These are phyloP conservation scores for Platismatia glauca DNA, from an alignment of 495 filamentous ascomycete species.

Conservation along the genomic window DNA sequence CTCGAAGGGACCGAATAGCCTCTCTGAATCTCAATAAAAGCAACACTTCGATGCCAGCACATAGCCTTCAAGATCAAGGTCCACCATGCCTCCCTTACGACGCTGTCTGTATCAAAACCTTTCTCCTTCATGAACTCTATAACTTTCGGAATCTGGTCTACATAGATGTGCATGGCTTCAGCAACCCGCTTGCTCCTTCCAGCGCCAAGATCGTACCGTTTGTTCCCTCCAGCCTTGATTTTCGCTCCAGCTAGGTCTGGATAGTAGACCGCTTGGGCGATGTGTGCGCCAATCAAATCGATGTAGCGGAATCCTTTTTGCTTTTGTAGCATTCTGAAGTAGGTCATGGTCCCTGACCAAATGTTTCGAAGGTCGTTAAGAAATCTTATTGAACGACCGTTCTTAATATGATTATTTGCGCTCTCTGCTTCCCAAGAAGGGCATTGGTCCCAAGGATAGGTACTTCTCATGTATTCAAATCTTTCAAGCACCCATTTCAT, in stretches of 20 bases:
- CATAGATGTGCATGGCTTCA: conserved; percentile 11
- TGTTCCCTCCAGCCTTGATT: not conserved
- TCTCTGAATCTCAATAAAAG: conserved; percentile 17
- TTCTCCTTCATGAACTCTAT: conserved; percentile 1
- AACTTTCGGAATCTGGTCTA: not conserved
- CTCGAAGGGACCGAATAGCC: not conserved
- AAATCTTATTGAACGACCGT: not conserved
- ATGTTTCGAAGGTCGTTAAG: not conserved
- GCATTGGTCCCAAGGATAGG: conserved; percentile 1
- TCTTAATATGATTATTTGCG: not conserved
- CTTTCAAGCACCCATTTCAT: not conserved
- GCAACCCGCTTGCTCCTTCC: not conserved
- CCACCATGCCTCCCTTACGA: conserved; percentile 19
- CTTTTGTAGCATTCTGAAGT: not conserved
- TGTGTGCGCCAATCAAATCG: conserved; percentile 6
- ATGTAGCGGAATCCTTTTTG: not conserved
- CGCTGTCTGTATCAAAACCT: not conserved
- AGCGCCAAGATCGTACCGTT: not conserved
- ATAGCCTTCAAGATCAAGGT: conserved; percentile 25
- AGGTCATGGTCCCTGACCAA: not conserved
- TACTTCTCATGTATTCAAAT: conserved; percentile 3
- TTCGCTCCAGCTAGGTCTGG: not conserved
- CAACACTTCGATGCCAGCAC: conserved; percentile 25
- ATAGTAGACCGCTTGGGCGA: conserved; percentile 12
- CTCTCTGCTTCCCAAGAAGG: not conserved